Base-by-base conservation (phyloP, 148 eudicot species). In the Selenicereus undatus region DNA sequence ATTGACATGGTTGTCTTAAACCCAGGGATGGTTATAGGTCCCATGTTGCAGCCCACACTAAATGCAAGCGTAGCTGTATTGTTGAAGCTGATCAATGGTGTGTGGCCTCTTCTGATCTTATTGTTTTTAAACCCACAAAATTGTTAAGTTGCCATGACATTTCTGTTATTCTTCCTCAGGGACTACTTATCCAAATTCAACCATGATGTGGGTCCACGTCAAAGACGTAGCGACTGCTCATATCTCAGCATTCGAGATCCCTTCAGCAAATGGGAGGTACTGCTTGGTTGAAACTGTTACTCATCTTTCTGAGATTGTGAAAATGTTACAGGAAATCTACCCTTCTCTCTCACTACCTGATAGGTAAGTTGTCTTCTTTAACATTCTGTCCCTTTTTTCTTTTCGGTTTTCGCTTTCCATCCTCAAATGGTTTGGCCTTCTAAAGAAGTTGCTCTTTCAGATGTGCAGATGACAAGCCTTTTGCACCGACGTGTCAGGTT, bases 211-310 rank as follows among this genome's bases (percentile, higher is more conserved):
- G 81, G 91, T 91, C 36, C 87, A 91, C 86, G 87, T 90, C 68
- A 86, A 88, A 74, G 92, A 91, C 85, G 89, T 90, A 16, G 90
- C 86, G 8, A 45, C 74, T 62, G 92, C 91, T 11, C 94, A 91
- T 73, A 74, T 91, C 36, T 78, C 20, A 77, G 94, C 94, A 71
- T 90, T 83, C 69, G 94, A 91, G 82, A 73, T 74, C 60, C 82
- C 89, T 79, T 86, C 88, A 4, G 92, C 94, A 12, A 81, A 56
- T 74, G 94, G 92, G n/a, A 86, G 94, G 78, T 91, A 90, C 65
- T 85, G 88, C 71, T 76, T 91, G 39, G 91, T 86, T 32, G 88
- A 76, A 43, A 75, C 56, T 64, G 87, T 85, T 54, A 32, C 74
- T 0, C 74, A 70, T 74, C 20, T 27, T 42, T 82, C 87, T 1